Evolutionary conservation across 2,329 filamentous ascomycete species (phyloP), one percentile per base, ranked within the genome.

Genomic region (Botrytis tulipae): DNA sequence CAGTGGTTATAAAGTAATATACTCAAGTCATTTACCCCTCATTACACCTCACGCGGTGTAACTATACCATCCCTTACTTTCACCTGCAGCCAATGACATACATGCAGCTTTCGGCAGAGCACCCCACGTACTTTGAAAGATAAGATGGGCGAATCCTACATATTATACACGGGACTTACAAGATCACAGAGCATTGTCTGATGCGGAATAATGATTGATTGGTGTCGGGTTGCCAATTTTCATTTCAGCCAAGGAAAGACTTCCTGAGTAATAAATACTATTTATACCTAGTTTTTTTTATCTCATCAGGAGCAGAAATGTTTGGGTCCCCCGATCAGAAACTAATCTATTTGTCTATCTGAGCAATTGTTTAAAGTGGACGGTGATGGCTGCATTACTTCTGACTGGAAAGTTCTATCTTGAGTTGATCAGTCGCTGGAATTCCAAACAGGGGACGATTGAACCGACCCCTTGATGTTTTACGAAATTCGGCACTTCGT

Each of bases 401-500:
- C 4, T 51, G 46, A 10, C 46, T 51, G 46, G 10, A 25, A 25
- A 51, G 22, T 48, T 48, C 4, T 10, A 48, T 25, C 22, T 48
- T 25, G 22, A 48, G 20, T 5, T 12, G 22, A n/a, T 25, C 4
- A 51, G 0, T 51, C 3, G 22, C 10, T n/a, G 22, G 2, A 51
- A n/a, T 6, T 25, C 48, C 25, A 6, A 51, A 14, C 2, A 51
- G 48, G 9, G 4, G 22, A n/a, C 46, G 22, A 10, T n/a, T n/a
- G n/a, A n/a, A n/a, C n/a, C n/a, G n/a, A n/a, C n/a, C n/a, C n/a
- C n/a, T n/a, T n/a, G n/a, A n/a, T n/a, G n/a, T n/a, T n/a, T n/a
- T 0, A 6, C 2, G 0, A 25, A 25, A 25, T 14, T 14, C 2
- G 4, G 12, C 10, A 5, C 1, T 51, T 12, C 4, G 0, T n/a